Conservation (phyloP, 2,329 filamentous ascomycete species). For the Davidsoniella virescens region DNA sequence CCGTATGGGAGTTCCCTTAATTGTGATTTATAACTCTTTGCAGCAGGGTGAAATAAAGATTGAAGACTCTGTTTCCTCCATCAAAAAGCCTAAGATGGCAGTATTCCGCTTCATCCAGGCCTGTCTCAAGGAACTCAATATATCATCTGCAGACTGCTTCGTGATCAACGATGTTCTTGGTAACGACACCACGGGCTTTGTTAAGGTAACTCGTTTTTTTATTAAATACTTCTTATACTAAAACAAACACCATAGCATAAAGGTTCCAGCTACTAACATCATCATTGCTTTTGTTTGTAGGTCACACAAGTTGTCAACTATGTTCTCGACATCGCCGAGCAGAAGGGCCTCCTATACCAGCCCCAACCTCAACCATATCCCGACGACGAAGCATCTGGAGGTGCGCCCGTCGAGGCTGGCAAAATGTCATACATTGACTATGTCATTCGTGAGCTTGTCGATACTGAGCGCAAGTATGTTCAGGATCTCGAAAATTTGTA, state of each 20-base stretch:
- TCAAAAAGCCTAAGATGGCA: constrained; percentile 69
- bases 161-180: constrained; percentile 83
- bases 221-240: neutral
- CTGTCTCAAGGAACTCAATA: constrained; percentile 66
- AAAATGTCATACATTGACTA: constrained; percentile 67
- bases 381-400: constrained; percentile 29
- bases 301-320: constrained; percentile 85
- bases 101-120: constrained; percentile 87
- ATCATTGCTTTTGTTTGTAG: constrained; percentile 16
- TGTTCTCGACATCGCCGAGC: constrained; percentile 73
- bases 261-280: neutral
- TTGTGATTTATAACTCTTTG: constrained; percentile 78
- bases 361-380: constrained; percentile 42
- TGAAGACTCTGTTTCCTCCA: constrained; percentile 46
- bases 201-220: constrained; percentile 48
- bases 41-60: constrained; percentile 54
- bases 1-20: constrained; percentile 64
- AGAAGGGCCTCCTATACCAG: constrained; percentile 56
- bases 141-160: constrained; percentile 71
- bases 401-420: constrained; percentile 34
- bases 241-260: too few relatives aligned
- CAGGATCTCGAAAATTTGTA: constrained; percentile 92
- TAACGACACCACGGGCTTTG: constrained; percentile 90
- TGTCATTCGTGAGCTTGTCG: constrained; percentile 79
- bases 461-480: constrained; percentile 93